phyloP scores from a whole-genome alignment of 371 early-diverging fungal species.

The Mortierella sp. region DNA sequence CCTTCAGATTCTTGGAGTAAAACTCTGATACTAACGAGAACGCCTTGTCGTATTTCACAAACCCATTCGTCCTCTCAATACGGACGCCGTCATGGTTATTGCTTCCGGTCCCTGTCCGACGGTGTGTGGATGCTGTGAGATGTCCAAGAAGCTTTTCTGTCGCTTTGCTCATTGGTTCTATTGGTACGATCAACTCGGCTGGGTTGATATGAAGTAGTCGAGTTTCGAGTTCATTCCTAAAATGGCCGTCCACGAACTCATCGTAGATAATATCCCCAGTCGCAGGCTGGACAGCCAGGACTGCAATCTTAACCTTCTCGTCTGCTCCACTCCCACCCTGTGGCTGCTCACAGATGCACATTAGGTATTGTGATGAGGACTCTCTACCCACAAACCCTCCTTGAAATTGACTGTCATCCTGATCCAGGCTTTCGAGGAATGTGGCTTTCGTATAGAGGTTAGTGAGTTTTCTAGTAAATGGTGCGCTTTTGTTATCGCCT shows the following conservation, averaged over 20 bases:
- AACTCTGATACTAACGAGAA: slow-evolving; percentile 67
- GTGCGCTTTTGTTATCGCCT: slow-evolving; percentile 78
- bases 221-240: slow-evolving; percentile 84
- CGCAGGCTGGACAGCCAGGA: slow-evolving; percentile 76
- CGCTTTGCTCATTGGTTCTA: slow-evolving; percentile 59
- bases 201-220: slow-evolving; percentile 83
- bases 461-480: slow-evolving; percentile 80
- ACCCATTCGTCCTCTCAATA: slow-evolving; percentile 68
- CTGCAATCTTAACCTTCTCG: slow-evolving; percentile 62
- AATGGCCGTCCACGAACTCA: slow-evolving; percentile 75
- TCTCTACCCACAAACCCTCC: slow-evolving; percentile 26
- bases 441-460: slow-evolving; percentile 87
- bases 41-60: slow-evolving; percentile 65
- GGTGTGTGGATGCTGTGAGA: slow-evolving; percentile 47
- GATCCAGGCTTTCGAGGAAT: slow-evolving; percentile 77
- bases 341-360: slow-evolving; percentile 71
- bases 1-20: slow-evolving; percentile 57
- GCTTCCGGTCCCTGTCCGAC: slow-evolving; percentile 21
- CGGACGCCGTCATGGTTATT: slow-evolving; percentile 63
- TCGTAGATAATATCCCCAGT: slow-evolving; percentile 86
- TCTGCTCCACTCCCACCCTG: slow-evolving; percentile 64
- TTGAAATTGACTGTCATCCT: slow-evolving; percentile 48
- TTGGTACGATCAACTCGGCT: slow-evolving; percentile 79
- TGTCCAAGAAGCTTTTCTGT: slow-evolving; percentile 67
- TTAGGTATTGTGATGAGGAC: slow-evolving; percentile 59